phyloP scores from a whole-genome alignment of 1,139 yeast genomes.

The Kodamaea alishanica region DNA sequence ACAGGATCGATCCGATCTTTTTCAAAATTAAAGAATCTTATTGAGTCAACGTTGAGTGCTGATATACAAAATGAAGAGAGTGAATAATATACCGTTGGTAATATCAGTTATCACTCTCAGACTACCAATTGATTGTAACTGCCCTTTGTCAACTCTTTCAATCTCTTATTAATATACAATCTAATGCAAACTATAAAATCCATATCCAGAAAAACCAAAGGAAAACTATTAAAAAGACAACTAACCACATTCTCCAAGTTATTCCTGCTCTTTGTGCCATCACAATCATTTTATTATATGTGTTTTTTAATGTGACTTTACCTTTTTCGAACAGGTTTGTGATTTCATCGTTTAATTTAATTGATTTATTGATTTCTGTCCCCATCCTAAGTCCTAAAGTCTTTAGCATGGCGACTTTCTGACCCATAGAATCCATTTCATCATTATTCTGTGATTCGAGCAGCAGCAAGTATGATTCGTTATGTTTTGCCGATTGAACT shows the following conservation, averaged over 20 bases:
- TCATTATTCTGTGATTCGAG: conserved; percentile 84
- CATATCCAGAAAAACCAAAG: conserved; percentile 82
- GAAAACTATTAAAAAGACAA: conserved; percentile 58
- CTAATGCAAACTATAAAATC: conserved; percentile 27
- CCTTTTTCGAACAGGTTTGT: conserved; percentile 45
- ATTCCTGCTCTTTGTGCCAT: conserved; percentile 85
- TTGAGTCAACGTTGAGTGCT: too few species aligned
- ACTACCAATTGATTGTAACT: too few species aligned
- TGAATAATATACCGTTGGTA: too few species aligned
- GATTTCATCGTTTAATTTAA: conserved; percentile 56
- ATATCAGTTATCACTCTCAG: too few species aligned
- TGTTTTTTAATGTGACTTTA: conserved; percentile 52
- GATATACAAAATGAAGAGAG: too few species aligned
- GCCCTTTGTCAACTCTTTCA: too few species aligned
- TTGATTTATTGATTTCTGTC: conserved; percentile 74
- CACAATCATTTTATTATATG: conserved; percentile 68
- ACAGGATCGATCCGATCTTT: conserved; percentile 11
- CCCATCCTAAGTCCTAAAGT: conserved; percentile 76
- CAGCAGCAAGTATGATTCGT: conserved; percentile 59
- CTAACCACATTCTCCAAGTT: conserved; percentile 74
- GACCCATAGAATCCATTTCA: conserved; percentile 65
- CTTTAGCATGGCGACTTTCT: conserved; percentile 68
- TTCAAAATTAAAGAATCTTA: conserved; percentile 10
- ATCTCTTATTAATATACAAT: too few species aligned
- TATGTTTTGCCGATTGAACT: conserved; percentile 39